Conservation (phyloP, 805 yeast genomes). For the Teunomyces atbi region DNA sequence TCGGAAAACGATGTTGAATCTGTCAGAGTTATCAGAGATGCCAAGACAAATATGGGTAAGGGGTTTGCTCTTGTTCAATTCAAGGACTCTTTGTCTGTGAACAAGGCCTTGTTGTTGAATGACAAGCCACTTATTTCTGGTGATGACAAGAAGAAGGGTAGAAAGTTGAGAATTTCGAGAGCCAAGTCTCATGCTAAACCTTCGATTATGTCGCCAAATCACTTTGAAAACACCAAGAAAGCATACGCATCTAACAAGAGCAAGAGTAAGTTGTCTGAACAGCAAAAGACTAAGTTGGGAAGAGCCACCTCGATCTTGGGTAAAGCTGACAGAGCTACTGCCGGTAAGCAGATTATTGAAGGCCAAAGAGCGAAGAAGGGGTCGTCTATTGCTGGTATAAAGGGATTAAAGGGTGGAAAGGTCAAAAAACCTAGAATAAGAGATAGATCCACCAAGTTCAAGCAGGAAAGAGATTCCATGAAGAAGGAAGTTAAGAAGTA, state of each 20-base stretch:
- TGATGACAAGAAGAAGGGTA: conserved; percentile 30
- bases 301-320: conserved; percentile 75
- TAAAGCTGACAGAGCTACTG: conserved; percentile 72
- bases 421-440: conserved; percentile 59
- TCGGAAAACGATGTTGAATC: conserved; percentile 63
- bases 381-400: conserved; percentile 55
- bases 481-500: conserved; percentile 12
- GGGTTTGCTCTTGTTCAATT: conserved; percentile 97
- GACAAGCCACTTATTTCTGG: conserved; percentile 51
- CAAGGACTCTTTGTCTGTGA: conserved; percentile 66
- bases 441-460: conserved; percentile 52
- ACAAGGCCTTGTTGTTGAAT: conserved; percentile 75
- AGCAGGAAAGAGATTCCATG: conserved; percentile 34
- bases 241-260: conserved; percentile 20
- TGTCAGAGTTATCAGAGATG: conserved; percentile 87
- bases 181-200: conserved; percentile 42
- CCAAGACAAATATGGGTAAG: conserved; percentile 92
- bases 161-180: conserved; percentile 77
- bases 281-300: conserved; percentile 74
- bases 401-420: conserved; percentile 47
- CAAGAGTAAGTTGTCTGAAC: conserved; percentile 48
- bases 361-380: conserved; percentile 80
- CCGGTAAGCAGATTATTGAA: conserved; percentile 61
- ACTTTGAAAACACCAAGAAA: conserved; percentile 33
- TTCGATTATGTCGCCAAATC: conserved; percentile 43